Evolutionary conservation across 352 stramenopile genomes (phyloP).

Genomic region (Phytophthora citrophthora): DNA sequence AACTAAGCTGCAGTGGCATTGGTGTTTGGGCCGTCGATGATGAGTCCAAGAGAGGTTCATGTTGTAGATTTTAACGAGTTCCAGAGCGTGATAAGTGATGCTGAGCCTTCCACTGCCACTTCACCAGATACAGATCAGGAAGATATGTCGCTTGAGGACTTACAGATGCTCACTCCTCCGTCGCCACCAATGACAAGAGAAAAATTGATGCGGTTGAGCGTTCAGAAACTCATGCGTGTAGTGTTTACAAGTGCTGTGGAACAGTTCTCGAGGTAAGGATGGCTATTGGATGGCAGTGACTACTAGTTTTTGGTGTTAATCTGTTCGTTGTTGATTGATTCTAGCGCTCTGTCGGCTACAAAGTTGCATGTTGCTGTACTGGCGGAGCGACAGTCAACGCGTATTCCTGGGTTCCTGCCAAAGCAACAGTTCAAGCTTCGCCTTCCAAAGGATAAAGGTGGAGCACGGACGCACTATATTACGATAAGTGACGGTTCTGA

Average conservation of each 20-base stretch:
- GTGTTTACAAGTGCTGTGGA: slow-evolving; percentile 45
- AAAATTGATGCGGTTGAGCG: slow-evolving; percentile 51
- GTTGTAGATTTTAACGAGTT: slow-evolving; percentile 52
- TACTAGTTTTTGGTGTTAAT: not conserved
- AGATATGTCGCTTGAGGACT: slow-evolving; percentile 23
- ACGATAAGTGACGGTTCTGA: slow-evolving; percentile 21
- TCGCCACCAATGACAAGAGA: slow-evolving; percentile 29
- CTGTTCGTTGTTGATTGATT: not conserved
- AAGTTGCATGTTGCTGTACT: slow-evolving; percentile 64
- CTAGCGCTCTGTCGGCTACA: slow-evolving; percentile 51
- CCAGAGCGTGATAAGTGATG: not conserved
- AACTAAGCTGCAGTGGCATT: slow-evolving; percentile 50
- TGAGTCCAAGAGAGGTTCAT: slow-evolving; percentile 59
- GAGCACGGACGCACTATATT: slow-evolving; percentile 31
- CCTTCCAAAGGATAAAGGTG: slow-evolving; percentile 45
- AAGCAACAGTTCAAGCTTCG: slow-evolving; percentile 68
- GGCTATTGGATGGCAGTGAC: not conserved
- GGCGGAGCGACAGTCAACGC: slow-evolving; percentile 31
- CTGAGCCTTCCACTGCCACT: not conserved
- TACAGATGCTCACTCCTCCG: not conserved
- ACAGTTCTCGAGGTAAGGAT: slow-evolving; percentile 44
- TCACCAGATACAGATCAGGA: slow-evolving; percentile 20
- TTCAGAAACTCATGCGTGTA: slow-evolving; percentile 67
- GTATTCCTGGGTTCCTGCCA: slow-evolving; percentile 59
- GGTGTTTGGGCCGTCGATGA: slow-evolving; percentile 61